Base-by-base conservation (phyloP, 495 filamentous ascomycete species). In the Penicillium paradoxum region DNA sequence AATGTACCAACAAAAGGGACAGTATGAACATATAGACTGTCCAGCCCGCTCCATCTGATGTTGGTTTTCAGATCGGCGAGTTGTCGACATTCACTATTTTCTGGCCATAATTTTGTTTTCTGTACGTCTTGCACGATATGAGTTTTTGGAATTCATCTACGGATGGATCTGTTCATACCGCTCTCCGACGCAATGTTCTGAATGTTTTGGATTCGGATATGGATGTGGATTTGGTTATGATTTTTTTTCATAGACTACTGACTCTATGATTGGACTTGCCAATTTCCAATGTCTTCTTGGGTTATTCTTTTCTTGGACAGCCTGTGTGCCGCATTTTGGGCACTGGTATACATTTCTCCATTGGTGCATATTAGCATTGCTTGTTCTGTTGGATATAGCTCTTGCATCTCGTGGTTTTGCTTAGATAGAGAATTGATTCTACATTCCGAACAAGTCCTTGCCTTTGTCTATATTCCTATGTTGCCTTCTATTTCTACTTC, bases 191-290 rank as follows among this genome's bases (percentile, higher is more conserved):
- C 17, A 33, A 46, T 34, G 18, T 46, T 42, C 7, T 3, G 11
- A 8, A 25, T 42, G 19, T 42, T 15, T 42, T 32, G 6, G 19
- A 42, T 13, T 49, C 38, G 45, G 7, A 39, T 38, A 25, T 49
- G 18, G 38, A 51, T 33, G 14, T 51, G 49, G 49, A 43, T 27
- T 34, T 25, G 49, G 29, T 18, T 36, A 13, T 18, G 49, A 10
- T 29, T 29, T 25, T 43, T 43, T 37, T 29, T 51, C 10, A 50
- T 51, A 51, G 49, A 51, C 49, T 51, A 51, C 49, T 51, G 27
- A 51, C 39, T 51, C 49, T 43, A 51, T 45, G 25, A 15, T 36
- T 43, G 49, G 49, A 18, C 39, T 50, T 34, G 49, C 27, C 39
- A 25, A 14, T 43, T 33, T 42, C 29, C n/a, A 42, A 22, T 8